A percentile compares a stretch with the other conserved stretches of the same genome.
phyloP scores from a whole-genome alignment of 2,329 filamentous ascomycete species.

The Alternaria sp. region DNA sequence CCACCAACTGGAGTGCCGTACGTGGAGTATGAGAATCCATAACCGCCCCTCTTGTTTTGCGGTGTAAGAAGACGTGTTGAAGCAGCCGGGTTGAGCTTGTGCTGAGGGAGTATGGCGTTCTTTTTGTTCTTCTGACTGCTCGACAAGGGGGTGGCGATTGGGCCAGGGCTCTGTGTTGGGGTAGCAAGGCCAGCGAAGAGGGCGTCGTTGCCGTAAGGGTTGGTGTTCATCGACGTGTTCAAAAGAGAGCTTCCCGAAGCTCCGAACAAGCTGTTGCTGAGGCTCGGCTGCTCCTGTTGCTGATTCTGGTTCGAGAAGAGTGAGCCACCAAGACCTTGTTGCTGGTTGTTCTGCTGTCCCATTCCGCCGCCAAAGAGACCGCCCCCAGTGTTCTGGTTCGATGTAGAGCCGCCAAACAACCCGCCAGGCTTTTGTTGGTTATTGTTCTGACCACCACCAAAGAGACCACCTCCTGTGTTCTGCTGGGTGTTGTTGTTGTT shows the following conservation, averaged over 20 bases:
- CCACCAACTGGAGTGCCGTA: constrained; percentile 82
- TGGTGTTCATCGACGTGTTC: constrained; percentile 67
- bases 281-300: constrained; percentile 49
- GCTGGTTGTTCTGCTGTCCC: constrained; percentile 51
- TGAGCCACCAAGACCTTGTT: constrained; percentile 42
- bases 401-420: constrained; percentile 49
- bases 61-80: constrained; percentile 82
- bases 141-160: constrained; percentile 87
- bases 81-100: constrained; percentile 83
- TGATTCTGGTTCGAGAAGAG: constrained; percentile 56
- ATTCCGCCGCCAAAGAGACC: constrained; percentile 55
- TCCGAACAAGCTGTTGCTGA: constrained; percentile 61
- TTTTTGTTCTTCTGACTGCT: constrained; percentile 78
- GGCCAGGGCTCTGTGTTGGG: constrained; percentile 77
- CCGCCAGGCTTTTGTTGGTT: constrained; percentile 54
- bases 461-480: constrained; percentile 44
- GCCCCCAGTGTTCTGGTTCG: constrained; percentile 50
- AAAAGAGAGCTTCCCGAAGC: constrained; percentile 56
- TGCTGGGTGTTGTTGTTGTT: constrained; percentile 43
- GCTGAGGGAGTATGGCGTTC: constrained; percentile 80
- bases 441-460: constrained; percentile 51
- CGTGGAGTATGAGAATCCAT: constrained; percentile 90
- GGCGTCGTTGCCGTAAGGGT: constrained; percentile 87
- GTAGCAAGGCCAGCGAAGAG: constrained; percentile 78
- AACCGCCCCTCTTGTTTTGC: constrained; percentile 75